A percentile compares a stretch with the other conserved stretches of the same genome.
These are phyloP conservation scores for Trichophyton verrucosum DNA, from an alignment of 2,329 filamentous ascomycete genomes.

Conservation along the genomic window DNA sequence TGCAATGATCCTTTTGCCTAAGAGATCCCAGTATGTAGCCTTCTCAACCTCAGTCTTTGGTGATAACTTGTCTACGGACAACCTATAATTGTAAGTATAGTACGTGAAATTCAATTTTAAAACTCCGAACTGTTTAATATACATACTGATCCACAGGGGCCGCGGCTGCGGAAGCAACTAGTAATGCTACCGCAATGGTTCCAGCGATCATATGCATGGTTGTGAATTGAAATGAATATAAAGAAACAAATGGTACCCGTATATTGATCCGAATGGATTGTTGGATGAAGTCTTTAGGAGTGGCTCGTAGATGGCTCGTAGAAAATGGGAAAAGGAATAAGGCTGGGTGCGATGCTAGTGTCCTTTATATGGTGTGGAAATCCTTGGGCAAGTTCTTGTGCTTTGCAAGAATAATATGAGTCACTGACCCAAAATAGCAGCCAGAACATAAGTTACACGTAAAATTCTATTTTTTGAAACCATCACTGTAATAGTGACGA, in stretches of 20 bases:
- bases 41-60: neutral
- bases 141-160: neutral
- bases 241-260: neutral
- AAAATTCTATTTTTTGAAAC: neutral
- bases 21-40: neutral
- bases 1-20: neutral
- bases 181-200: conserved; percentile 1
- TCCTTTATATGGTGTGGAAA: neutral
- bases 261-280: neutral
- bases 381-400: too few species aligned
- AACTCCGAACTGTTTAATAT: neutral
- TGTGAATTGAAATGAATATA: neutral
- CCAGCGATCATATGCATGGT: neutral
- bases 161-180: neutral
- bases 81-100: neutral
- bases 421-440: neutral
- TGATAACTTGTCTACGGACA: neutral
- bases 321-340: neutral
- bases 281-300: neutral
- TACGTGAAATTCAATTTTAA: too few species aligned
- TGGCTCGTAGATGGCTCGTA: neutral
- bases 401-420: neutral
- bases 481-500: too few species aligned
- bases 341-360: neutral
- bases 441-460: neutral